phyloP scores from a whole-genome alignment of 352 stramenopile species.

The Globisporangium parvum region DNA sequence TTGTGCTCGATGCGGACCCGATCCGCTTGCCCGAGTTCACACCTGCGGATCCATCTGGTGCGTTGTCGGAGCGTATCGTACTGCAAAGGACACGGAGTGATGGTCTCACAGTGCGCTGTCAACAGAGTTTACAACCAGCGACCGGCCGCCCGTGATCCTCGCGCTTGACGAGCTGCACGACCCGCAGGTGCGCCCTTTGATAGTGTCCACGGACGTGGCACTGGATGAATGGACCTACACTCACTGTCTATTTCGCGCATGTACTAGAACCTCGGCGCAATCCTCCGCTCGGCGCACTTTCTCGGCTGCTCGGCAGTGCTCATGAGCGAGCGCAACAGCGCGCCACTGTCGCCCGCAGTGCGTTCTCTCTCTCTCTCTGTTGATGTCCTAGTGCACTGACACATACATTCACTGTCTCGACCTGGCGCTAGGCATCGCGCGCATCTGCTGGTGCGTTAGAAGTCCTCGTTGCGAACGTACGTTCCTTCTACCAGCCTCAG shows the following conservation, averaged over 20 bases:
- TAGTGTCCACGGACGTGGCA: not conserved
- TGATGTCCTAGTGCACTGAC: not conserved
- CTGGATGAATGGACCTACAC: not conserved
- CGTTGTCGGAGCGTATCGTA: too few relatives aligned
- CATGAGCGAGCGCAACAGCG: constrained; percentile 65
- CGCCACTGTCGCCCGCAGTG: constrained; percentile 64
- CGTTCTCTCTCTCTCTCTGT: not conserved
- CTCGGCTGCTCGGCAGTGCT: constrained; percentile 61
- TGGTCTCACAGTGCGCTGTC: constrained; percentile 3
- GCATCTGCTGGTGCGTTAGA: constrained; percentile 69
- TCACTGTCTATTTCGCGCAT: not conserved
- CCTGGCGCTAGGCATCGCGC: constrained; percentile 36
- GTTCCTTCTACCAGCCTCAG: not conserved
- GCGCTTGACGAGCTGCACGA: constrained; percentile 77
- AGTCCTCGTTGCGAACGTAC: constrained; percentile 69
- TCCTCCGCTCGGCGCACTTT: constrained; percentile 75
- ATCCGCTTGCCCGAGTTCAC: constrained; percentile 54
- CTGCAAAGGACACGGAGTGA: not conserved
- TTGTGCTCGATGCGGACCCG: constrained; percentile 64
- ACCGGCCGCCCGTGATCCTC: constrained; percentile 50
- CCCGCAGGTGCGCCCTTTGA: constrained; percentile 40
- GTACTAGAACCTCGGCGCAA: constrained; percentile 61
- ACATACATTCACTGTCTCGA: not conserved
- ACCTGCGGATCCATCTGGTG: constrained; percentile 34
- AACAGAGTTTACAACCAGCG: constrained; percentile 27